Evolutionary conservation across 441 rosid genomes (phyloP).

Genomic region (Populus hybrid): DNA sequence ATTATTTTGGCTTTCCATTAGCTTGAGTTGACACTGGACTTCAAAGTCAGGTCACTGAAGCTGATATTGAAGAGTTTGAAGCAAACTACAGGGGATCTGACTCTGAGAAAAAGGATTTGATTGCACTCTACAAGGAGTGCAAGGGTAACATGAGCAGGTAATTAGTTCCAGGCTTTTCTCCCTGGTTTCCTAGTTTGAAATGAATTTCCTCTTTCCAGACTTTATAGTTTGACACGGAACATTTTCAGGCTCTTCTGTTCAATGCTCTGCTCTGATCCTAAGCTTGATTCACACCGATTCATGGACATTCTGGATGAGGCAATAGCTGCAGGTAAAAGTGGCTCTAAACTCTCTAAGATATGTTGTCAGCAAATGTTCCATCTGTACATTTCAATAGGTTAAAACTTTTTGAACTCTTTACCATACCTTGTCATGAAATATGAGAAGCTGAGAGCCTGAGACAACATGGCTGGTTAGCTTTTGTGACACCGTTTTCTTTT

Average conservation of each 20-base stretch:
- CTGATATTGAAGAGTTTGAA: conserved; percentile 84
- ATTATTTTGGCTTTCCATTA: background rate
- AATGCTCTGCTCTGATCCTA: conserved; percentile 84
- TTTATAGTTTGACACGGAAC: background rate
- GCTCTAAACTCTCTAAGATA: background rate
- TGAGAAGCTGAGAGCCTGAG: background rate
- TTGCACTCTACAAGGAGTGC: conserved; percentile 54
- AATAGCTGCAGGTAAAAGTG: conserved; percentile 53
- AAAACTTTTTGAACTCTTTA: background rate
- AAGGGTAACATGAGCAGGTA: conserved; percentile 86
- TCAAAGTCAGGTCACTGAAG: conserved; percentile 66
- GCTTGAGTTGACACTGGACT: background rate
- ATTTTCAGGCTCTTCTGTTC: conserved; percentile 75
- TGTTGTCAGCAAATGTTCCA: background rate
- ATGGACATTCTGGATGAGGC: conserved; percentile 72
- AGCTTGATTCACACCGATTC: conserved; percentile 91
- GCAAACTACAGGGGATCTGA: conserved; percentile 91
- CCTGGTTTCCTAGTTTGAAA: conserved; percentile 8
- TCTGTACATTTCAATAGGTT: background rate
- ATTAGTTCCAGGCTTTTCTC: conserved; percentile 4
- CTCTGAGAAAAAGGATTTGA: conserved; percentile 82
- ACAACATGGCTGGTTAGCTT: background rate
- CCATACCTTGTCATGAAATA: background rate
- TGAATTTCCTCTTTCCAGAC: background rate
- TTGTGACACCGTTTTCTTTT: background rate